Evolutionary conservation across 2,329 filamentous ascomycete species (phyloP), one percentile per base, ranked within the genome.

Genomic region (Paracoccidioides brasiliensis): DNA sequence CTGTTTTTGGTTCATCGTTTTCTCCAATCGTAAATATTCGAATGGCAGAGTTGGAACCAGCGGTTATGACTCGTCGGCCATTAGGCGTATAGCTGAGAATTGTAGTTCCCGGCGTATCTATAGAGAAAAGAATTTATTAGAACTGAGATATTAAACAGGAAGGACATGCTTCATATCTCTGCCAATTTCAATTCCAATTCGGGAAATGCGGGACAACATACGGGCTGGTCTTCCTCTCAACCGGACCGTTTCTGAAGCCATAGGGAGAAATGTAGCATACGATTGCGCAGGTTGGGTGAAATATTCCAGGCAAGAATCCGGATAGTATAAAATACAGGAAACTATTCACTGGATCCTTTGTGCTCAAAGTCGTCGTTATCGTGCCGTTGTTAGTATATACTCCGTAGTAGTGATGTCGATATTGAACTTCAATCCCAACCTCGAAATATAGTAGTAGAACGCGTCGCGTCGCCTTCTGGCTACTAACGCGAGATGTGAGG

Each of bases 41-140:
- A 65, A 95, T 90, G 6, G 88, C 89, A 66, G 94, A 94, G 74
- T 97, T 95, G 57, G 88, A 86, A 60, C 93, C 93, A 58, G 90
- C 90, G 9, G 93, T 97, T 61, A 97, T 82, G 56, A 98, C 79
- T 64, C 86, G 88, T 62, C 80, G 80, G 59, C 94, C 93, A 69
- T 95, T 84, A 5, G 89, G 88, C 0, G 90, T 96, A 72, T 97
- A 97, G 60, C 86, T 81, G 62, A 94, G 83, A 63, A 84, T 90
- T 2, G 94, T 97, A 56, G 83, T 82, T 60, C 94, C 94, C 54
- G 87, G 84, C 2, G 89, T 90, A 72, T 98, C 82, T 84, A 56
- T 32, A 49, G 45, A 12, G 33, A 22, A 14, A 52, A 30, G 8
- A 40, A 8, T 30, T 45, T 28, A 38, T 40, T 48, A 32, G 10